Percentiles rank a stretch among this genome's conserved stretches.
These are phyloP conservation scores for Niebla homalea DNA, from an alignment of 495 filamentous ascomycete genomes.

Conservation along the genomic window DNA sequence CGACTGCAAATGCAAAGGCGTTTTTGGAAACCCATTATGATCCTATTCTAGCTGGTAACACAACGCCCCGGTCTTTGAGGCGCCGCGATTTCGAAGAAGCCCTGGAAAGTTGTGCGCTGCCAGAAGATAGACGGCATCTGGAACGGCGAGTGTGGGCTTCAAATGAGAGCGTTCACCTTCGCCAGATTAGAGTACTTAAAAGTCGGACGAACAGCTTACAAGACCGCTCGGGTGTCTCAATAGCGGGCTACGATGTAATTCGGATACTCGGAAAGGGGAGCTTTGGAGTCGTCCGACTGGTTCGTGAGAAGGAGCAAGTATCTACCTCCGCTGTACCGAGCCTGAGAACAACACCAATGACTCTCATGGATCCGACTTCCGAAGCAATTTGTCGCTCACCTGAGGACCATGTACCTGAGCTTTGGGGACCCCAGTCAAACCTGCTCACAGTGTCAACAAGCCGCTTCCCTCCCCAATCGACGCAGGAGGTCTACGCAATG, in stretches of 20 bases:
- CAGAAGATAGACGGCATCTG: conserved; percentile 40
- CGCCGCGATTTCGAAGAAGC: conserved; percentile 52
- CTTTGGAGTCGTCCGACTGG: conserved; percentile 81
- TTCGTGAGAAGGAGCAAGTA: conserved; percentile 43
- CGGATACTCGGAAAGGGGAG: conserved; percentile 89
- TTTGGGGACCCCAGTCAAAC: too few relatives aligned
- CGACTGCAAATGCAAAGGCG: conserved; percentile 65
- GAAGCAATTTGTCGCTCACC: too few relatives aligned
- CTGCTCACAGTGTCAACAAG: neutral
- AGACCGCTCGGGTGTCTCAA: conserved; percentile 25
- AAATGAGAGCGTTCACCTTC: conserved; percentile 63
- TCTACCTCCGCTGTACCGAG: neutral
- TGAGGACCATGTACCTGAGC: too few relatives aligned
- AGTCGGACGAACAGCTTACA: conserved; percentile 34
- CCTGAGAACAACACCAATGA: too few relatives aligned
- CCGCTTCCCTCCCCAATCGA: conserved; percentile 7
- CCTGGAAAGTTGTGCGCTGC: conserved; percentile 37
- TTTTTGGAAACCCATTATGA: conserved; percentile 79
- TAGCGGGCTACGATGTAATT: conserved; percentile 62
- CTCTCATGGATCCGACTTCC: too few relatives aligned
- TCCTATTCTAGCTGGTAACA: conserved; percentile 36
- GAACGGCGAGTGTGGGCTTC: conserved; percentile 44
- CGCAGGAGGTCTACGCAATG: conserved; percentile 72
- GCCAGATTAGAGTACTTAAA: conserved; percentile 58
- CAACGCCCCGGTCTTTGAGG: conserved; percentile 50